Conservation (phyloP, 768 basidiomycete species). For the Clitopilus hobsonii region DNA sequence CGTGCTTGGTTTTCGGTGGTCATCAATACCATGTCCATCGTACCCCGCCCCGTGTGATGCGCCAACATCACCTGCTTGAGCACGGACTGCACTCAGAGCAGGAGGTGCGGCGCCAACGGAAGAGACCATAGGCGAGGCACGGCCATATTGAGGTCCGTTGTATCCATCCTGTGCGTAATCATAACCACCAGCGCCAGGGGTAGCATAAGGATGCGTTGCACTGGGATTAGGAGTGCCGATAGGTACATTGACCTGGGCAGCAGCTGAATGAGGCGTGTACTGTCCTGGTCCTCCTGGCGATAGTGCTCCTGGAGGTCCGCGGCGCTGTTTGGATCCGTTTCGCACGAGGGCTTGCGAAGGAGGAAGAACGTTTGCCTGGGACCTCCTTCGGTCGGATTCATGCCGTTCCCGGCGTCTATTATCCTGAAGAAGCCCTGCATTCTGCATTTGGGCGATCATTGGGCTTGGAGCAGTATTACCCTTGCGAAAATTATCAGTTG, state of each 20-base stretch:
- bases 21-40: constrained; percentile 52
- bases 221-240: constrained; percentile 47
- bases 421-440: constrained; percentile 44
- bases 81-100: constrained; percentile 69
- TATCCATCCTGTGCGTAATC: constrained; percentile 65
- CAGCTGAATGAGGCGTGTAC: constrained; percentile 66
- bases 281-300: constrained; percentile 57
- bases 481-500: constrained; percentile 26
- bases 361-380: constrained; percentile 52
- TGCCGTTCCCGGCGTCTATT: constrained; percentile 53
- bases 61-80: constrained; percentile 64
- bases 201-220: constrained; percentile 70
- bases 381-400: constrained; percentile 61
- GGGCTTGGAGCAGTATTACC: constrained; percentile 44
- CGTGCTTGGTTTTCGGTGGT: constrained; percentile 48
- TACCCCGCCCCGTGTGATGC: constrained; percentile 57
- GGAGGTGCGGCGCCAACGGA: constrained; percentile 64
- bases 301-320: constrained; percentile 51
- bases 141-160: constrained; percentile 61
- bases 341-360: constrained; percentile 79
- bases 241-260: constrained; percentile 72
- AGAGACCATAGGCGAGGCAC: constrained; percentile 79
- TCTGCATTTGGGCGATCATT: constrained; percentile 63
- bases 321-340: constrained; percentile 68
- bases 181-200: constrained; percentile 48